Percentiles rank a stretch among this genome's conserved stretches.
These are phyloP conservation scores for Sicyos edulis DNA, from an alignment of 306 rosid genomes.

Conservation along the genomic window DNA sequence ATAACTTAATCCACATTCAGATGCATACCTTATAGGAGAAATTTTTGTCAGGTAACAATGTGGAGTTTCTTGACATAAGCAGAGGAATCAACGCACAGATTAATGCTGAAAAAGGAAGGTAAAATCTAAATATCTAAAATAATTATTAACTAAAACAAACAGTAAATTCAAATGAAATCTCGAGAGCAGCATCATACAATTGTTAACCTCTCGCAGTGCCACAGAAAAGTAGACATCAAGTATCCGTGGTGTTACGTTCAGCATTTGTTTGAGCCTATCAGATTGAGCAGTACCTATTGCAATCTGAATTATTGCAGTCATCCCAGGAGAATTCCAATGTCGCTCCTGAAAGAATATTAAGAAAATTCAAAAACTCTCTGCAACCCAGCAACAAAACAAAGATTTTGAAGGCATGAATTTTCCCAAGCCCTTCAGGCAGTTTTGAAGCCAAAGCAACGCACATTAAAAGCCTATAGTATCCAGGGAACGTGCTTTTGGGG, in stretches of 20 bases:
- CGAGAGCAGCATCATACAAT: conserved; percentile 48
- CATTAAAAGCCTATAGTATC: not conserved
- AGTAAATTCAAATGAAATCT: conserved; percentile 20
- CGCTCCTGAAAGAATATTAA: conserved; percentile 63
- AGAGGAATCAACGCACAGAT: conserved; percentile 85
- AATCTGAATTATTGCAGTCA: conserved; percentile 52
- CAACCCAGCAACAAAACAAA: not conserved
- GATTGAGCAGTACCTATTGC: conserved; percentile 65
- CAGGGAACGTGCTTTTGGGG: not conserved
- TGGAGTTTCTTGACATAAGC: conserved; percentile 79
- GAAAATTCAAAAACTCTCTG: conserved; percentile 18
- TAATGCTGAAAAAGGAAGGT: conserved; percentile 60
- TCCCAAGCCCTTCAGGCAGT: not conserved
- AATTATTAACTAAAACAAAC: conserved; percentile 20
- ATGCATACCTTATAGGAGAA: conserved; percentile 65
- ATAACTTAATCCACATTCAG: not conserved
- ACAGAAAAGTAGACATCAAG: conserved; percentile 72
- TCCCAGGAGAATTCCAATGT: conserved; percentile 88
- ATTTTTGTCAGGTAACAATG: conserved; percentile 74
- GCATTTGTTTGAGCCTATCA: conserved; percentile 66
- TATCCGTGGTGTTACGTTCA: conserved; percentile 56
- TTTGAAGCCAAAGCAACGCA: not conserved
- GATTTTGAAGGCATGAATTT: not conserved
- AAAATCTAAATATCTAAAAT: conserved; percentile 19
- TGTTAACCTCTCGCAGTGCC: conserved; percentile 61